phyloP scores from a whole-genome alignment of 371 early-diverging fungal genomes.

The Mortierella sp. region DNA sequence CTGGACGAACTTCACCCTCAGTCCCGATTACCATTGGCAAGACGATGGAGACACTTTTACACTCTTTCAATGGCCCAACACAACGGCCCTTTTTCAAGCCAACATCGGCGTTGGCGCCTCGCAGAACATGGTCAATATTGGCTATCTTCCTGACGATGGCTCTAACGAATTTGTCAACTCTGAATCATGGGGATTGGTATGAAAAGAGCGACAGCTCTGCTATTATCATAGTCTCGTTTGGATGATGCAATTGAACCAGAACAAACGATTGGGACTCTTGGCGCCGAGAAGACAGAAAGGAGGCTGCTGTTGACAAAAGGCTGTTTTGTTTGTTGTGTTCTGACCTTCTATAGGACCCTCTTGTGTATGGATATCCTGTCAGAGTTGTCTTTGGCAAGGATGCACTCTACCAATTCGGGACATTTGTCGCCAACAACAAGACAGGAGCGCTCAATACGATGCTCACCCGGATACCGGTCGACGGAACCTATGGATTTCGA shows the following conservation, averaged over 20 bases:
- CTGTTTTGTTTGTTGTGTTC: neutral
- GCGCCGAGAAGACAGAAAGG: too few species aligned
- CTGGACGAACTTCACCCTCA: conserved; percentile 23
- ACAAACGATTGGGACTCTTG: too few species aligned
- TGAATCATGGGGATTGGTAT: too few species aligned
- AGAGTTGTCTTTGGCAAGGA: conserved; percentile 19
- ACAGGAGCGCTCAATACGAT: conserved; percentile 18
- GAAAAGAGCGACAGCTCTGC: neutral
- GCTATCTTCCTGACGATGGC: conserved; percentile 4
- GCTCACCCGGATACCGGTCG: conserved; percentile 21
- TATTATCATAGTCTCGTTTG: neutral
- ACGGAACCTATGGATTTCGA: neutral
- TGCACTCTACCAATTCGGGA: conserved; percentile 21
- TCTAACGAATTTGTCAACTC: conserved; percentile 15
- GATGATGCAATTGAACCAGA: too few species aligned
- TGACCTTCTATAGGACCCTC: conserved; percentile 17
- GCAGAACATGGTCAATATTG: conserved; percentile 11
- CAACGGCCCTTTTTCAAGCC: conserved; percentile 21
- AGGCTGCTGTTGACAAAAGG: too few species aligned
- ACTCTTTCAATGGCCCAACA: conserved; percentile 23
- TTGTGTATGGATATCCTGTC: conserved; percentile 9
- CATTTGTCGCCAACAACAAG: conserved; percentile 17
- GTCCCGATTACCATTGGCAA: conserved; percentile 16
- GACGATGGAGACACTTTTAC: conserved; percentile 8
- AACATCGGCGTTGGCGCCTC: conserved; percentile 21